Base-by-base conservation (phyloP, 371 early-diverging fungal species). In the Nematocida displodere region DNA sequence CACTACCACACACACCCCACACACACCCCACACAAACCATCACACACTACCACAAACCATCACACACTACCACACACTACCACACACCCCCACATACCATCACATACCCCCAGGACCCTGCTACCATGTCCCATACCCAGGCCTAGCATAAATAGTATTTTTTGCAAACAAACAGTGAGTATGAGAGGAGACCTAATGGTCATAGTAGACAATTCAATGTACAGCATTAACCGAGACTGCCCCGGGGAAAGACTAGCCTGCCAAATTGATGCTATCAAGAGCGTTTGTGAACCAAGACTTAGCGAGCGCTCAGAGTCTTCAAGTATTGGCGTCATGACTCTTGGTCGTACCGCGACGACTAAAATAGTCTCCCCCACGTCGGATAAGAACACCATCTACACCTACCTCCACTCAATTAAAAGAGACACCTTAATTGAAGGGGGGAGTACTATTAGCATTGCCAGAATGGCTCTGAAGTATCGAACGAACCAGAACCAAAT, bases 201-300 rank as follows among this genome's bases (percentile, higher is more conserved):
- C 50, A 71, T 71, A 11, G 28, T 71, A 29, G 75, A 71, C 36
- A 71, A 71, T 33, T 71, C 75, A 8, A 42, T 71, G 75, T 62
- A 71, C 75, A 59, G 75, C 58, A 71, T 71, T 49, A 71, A 71
- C 58, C 54, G 61, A 37, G 75, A 71, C 33, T 71, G 61, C 54
- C 13, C 13, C 7, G 28, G 29, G 17, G 50, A 62, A 28, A 58
- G 75, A 61, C 58, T 71, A 46, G 52, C 49, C 50, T 49, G 48
- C 40, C 75, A 71, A 34, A 26, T 71, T 31, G 75, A 58, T 15
- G 75, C 40, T 15, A 26, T 62, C n/a, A 61, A 71, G 62, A 49
- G 36, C 33, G 47, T 71, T 22, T 4, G 34, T 20, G 62, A 61
- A 13, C 17, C 47, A 37, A 61, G 29, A 17, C 37, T 71, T 4